Conservation (phyloP, 345 rosid genomes). For the Salix caprea region DNA sequence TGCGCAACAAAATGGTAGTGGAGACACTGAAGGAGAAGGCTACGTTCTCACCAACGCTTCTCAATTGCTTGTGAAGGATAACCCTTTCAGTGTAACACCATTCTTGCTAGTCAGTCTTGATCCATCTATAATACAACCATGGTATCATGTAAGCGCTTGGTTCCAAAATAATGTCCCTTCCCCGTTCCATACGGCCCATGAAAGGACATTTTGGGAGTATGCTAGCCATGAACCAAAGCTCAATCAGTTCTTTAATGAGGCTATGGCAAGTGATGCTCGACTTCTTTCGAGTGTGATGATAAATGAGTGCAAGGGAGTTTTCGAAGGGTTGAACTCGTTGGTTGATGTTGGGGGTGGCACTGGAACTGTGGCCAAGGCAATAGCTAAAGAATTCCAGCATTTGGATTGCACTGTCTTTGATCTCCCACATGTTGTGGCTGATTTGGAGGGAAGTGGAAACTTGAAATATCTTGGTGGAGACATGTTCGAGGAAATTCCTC, state of each 20-base stretch:
- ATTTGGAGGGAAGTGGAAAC: neutral
- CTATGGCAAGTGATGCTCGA: constrained; percentile 5
- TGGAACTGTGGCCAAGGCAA: constrained; percentile 13
- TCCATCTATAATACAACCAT: neutral
- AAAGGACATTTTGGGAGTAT: constrained; percentile 17
- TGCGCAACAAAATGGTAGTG: too few relatives aligned
- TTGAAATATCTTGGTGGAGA: constrained; percentile 3
- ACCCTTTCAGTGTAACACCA: constrained; percentile 14
- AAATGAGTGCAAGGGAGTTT: constrained; percentile 4
- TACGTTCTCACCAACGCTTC: constrained; percentile 18
- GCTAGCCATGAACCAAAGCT: neutral
- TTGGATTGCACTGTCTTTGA: constrained; percentile 18
- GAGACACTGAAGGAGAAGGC: constrained; percentile 9
- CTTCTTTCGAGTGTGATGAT: neutral
- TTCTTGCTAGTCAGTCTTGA: constrained; percentile 13
- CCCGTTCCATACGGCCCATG: constrained; percentile 9
- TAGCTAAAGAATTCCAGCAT: constrained; percentile 15
- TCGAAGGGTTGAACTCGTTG: constrained; percentile 7
- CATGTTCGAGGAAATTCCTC: constrained; percentile 5
- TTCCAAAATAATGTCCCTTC: constrained; percentile 14
- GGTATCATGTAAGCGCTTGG: constrained; percentile 9
- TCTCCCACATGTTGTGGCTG: constrained; percentile 14
- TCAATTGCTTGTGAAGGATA: constrained; percentile 10
- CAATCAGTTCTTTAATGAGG: constrained; percentile 13
- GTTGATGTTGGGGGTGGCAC: constrained; percentile 31